Conservation (phyloP, 2,329 filamentous ascomycete genomes). For the Epichloe amarillans region DNA sequence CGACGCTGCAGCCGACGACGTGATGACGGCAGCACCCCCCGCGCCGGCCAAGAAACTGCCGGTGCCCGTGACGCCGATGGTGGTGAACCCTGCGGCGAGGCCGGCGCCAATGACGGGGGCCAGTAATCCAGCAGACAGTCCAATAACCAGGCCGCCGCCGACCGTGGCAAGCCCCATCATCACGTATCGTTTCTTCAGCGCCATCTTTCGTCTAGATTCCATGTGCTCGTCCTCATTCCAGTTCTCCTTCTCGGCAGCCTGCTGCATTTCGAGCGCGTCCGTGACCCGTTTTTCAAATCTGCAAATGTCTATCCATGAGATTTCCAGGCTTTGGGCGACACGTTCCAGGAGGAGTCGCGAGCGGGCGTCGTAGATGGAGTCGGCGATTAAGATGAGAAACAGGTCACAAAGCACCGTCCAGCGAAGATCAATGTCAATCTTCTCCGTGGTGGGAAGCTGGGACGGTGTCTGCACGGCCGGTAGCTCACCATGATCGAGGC, state of each 20-base stretch:
- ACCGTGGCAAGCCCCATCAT: slow-evolving; percentile 97
- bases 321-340: slow-evolving; percentile 66
- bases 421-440: slow-evolving; percentile 86
- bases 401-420: slow-evolving; percentile 97
- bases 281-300: slow-evolving; percentile 95
- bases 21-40: slow-evolving; percentile 87
- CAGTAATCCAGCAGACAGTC: slow-evolving; percentile 79
- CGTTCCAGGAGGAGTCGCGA: slow-evolving; percentile 74
- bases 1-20: slow-evolving; percentile 73
- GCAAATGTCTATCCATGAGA: slow-evolving; percentile 87
- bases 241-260: slow-evolving; percentile 84
- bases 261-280: slow-evolving; percentile 94
- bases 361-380: slow-evolving; percentile 81
- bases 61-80: slow-evolving; percentile 84
- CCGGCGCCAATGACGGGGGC: slow-evolving; percentile 91
- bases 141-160: slow-evolving; percentile 87
- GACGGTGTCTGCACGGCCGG: slow-evolving; percentile 72
- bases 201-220: slow-evolving; percentile 68
- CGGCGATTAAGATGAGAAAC: slow-evolving; percentile 91
- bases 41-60: slow-evolving; percentile 80
- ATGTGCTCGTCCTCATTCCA: slow-evolving; percentile 97
- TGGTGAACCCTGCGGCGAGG: slow-evolving; percentile 86
- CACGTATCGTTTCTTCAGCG: slow-evolving; percentile 71
- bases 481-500: slow-evolving; percentile 54
- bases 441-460: slow-evolving; percentile 66